Conservation (phyloP, 176 grass and related monocot species). For the Zoysia pacifica region DNA sequence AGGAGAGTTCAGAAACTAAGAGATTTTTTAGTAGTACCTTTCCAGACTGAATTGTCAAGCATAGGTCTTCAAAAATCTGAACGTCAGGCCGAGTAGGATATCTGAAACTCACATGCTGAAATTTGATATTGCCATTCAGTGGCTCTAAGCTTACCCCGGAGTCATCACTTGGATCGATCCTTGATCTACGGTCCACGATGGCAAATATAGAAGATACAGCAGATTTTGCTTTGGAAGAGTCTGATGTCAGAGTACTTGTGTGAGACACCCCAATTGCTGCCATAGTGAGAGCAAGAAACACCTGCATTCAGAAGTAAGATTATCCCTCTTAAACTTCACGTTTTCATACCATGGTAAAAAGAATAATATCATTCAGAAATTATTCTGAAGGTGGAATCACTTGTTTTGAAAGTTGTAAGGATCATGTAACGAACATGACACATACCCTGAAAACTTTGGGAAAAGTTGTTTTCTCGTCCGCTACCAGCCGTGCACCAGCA, state of each 20-base stretch:
- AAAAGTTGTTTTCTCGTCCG: constrained; percentile 55
- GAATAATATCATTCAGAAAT: not conserved
- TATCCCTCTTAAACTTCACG: not conserved
- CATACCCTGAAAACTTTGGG: constrained; percentile 69
- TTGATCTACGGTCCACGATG: constrained; percentile 73
- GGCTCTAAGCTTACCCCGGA: constrained; percentile 54
- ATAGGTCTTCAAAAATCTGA: constrained; percentile 78
- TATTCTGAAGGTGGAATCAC: too few relatives aligned
- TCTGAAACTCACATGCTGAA: constrained; percentile 72
- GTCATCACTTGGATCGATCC: constrained; percentile 68
- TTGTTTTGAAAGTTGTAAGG: not conserved
- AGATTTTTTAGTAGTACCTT: constrained; percentile 55
- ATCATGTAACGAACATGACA: not conserved
- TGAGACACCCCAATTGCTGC: constrained; percentile 80
- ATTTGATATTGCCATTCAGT: constrained; percentile 68
- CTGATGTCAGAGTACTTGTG: constrained; percentile 69
- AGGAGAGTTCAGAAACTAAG: not conserved
- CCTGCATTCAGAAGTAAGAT: constrained; percentile 34
- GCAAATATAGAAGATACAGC: constrained; percentile 75
- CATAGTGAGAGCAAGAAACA: constrained; percentile 82
- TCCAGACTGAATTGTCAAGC: constrained; percentile 64
- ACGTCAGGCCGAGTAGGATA: constrained; percentile 72
- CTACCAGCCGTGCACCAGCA: constrained; percentile 63
- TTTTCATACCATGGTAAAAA: too few relatives aligned
- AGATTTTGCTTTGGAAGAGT: constrained; percentile 74